Evolutionary conservation across 2,329 filamentous ascomycete species (phyloP), one percentile per base, ranked within the genome.

Genomic region (Ophiostoma montium): DNA sequence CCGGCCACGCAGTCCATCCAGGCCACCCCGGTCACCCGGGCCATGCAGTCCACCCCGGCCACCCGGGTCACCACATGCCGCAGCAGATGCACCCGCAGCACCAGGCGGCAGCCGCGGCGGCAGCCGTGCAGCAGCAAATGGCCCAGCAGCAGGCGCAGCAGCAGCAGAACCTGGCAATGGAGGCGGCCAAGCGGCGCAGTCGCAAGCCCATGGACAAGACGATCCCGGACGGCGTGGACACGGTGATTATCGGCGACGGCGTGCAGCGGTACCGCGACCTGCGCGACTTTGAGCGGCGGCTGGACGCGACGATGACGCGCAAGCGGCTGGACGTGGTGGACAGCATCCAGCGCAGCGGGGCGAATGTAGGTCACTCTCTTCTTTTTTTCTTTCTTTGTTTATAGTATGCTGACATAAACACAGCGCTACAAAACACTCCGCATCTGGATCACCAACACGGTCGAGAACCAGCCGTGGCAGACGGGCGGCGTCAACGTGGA

Each of bases 391-490:
- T 9, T 30, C 16, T 36, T 33, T 13, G 30, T 27, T 31, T 31
- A 31, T 31, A 11, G 11, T 31, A 36, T 12, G 10, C 18, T 13
- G 8, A 41, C 9, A 11, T 16, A 3, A 19, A 11, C 13, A 31
- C 50, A 86, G 76, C 78, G 85, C 56, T 84, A 82, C 64, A 85
- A 83, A 61, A 94, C 87, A 3, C 72, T 98, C 65, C 84, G 90
- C 54, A 77, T 98, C 55, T 96, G 88, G 88, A 82, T 98, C 59
- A 89, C 81, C 59, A 98, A 98, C 65, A 95, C 88, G 1, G 87
- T 83, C 32, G 87, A 95, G 64, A 86, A 92, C 60, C 92, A 98
- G 67, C 82, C 84, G 31, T 96, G 92, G 92, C 92, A 98, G 66
- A 75, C 72, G 32, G 77, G 74, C 58, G 71, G 72, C 35, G 77